These are phyloP conservation scores for Stylonectria norvegica DNA, from an alignment of 2,329 filamentous ascomycete species.

Conservation along the genomic window DNA sequence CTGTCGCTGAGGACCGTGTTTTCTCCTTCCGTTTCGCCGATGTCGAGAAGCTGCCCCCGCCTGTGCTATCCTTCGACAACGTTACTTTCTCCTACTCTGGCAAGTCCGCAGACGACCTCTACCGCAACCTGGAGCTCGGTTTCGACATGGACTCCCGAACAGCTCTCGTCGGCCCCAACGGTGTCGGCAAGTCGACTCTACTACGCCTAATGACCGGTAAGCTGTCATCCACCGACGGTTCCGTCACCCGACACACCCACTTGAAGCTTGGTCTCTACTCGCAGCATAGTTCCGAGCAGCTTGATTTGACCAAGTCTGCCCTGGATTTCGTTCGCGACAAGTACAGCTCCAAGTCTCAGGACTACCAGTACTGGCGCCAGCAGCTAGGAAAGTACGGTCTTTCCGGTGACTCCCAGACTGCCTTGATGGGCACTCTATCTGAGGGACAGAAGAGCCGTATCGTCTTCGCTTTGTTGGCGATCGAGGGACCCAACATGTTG, in stretches of 20 bases:
- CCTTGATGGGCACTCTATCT: slow-evolving; percentile 95
- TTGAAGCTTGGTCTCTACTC: slow-evolving; percentile 98
- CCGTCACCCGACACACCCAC: slow-evolving; percentile 90
- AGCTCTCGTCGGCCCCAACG: slow-evolving; percentile 94
- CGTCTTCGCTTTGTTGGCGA: slow-evolving; percentile 92
- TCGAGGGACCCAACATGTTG: slow-evolving; percentile 96
- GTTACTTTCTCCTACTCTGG: slow-evolving; percentile 99
- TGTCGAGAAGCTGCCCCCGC: slow-evolving; percentile 97
- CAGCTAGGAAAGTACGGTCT: slow-evolving; percentile 94
- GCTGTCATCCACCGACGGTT: slow-evolving; percentile 77
- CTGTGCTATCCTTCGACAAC: slow-evolving; percentile 92
- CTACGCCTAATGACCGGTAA: slow-evolving; percentile 96
- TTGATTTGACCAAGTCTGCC: slow-evolving; percentile 95
- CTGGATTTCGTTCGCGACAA: slow-evolving; percentile 98
- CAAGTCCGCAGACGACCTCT: slow-evolving; percentile 82
- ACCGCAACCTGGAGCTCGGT: slow-evolving; percentile 95
- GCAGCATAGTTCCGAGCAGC: slow-evolving; percentile 97
- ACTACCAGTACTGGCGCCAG: slow-evolving; percentile 99
- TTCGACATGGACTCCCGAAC: slow-evolving; percentile 99
- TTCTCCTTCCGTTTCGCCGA: slow-evolving; percentile 99
- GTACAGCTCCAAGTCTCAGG: slow-evolving; percentile 83
- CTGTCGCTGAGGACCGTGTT: slow-evolving; percentile 76
- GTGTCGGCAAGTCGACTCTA: slow-evolving; percentile 97
- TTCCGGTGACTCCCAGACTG: slow-evolving; percentile 88
- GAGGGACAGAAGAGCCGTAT: slow-evolving; percentile 98